Percentiles rank a stretch among this genome's conserved stretches.
Conservation (phyloP, 192 early-diverging fungal genomes). For the Dissophora globulifera region DNA sequence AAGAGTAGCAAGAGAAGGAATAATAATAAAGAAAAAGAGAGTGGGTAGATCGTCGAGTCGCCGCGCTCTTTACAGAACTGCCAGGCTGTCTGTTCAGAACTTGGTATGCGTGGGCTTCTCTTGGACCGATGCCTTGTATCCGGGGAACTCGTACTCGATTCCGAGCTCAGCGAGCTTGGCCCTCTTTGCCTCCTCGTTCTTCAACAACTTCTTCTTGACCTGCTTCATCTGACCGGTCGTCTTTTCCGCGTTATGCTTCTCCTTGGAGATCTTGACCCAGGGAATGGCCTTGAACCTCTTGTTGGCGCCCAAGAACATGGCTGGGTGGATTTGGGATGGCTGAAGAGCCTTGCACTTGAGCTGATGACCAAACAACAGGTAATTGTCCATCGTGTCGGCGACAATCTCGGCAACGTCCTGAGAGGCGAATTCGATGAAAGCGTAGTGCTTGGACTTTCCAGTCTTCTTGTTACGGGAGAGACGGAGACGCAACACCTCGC, state of each 20-base stretch:
- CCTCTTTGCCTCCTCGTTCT: conserved; percentile 70
- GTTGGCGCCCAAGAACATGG: conserved; percentile 78
- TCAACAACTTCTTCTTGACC: conserved; percentile 61
- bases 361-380: conserved; percentile 82
- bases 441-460: conserved; percentile 92
- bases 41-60: too few species aligned
- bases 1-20: not conserved
- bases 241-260: conserved; percentile 73
- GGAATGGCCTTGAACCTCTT: conserved; percentile 73
- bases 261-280: conserved; percentile 64
- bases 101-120: conserved; percentile 55
- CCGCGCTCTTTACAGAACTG: too few species aligned
- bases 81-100: conserved; percentile 39
- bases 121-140: conserved; percentile 58
- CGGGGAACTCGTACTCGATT: conserved; percentile 92
- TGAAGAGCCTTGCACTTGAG: conserved; percentile 75
- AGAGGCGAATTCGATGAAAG: conserved; percentile 90
- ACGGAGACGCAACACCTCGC: conserved; percentile 78
- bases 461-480: conserved; percentile 93
- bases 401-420: conserved; percentile 89
- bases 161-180: conserved; percentile 72
- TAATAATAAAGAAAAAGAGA: conserved; percentile 7
- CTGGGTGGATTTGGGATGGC: conserved; percentile 73
- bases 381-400: conserved; percentile 97
- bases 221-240: conserved; percentile 58